These are phyloP conservation scores for Eremochloa ophiuroides DNA, from an alignment of 176 grass and related monocot species.

Conservation along the genomic window DNA sequence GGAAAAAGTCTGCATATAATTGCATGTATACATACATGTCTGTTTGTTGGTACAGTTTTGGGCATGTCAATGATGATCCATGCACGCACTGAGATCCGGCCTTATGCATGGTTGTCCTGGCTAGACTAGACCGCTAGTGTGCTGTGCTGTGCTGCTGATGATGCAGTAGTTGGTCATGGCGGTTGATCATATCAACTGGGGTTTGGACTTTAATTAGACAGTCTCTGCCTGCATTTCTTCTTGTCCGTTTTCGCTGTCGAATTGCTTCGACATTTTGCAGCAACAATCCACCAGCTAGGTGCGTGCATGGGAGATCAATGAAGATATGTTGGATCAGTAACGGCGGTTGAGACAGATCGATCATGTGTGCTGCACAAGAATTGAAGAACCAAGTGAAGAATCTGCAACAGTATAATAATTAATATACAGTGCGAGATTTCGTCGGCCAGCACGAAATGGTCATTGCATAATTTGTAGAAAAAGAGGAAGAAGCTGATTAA, in stretches of 20 bases:
- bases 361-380: neutral
- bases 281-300: neutral
- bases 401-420: neutral
- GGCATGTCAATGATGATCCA: conserved; percentile 1
- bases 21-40: neutral
- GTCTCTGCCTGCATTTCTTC: neutral
- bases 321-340: neutral
- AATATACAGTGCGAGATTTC: neutral
- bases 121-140: neutral
- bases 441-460: too few relatives aligned
- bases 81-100: neutral
- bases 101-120: conserved; percentile 7
- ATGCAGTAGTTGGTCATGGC: neutral
- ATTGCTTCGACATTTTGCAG: neutral
- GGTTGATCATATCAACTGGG: neutral
- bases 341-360: neutral
- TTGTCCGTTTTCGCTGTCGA: neutral
- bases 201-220: neutral
- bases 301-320: neutral
- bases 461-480: neutral
- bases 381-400: neutral
- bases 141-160: neutral
- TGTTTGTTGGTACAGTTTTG: neutral
- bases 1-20: conserved; percentile 19
- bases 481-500: neutral